Conservation (phyloP, 352 stramenopile species). For the Ophiocytium majus region DNA sequence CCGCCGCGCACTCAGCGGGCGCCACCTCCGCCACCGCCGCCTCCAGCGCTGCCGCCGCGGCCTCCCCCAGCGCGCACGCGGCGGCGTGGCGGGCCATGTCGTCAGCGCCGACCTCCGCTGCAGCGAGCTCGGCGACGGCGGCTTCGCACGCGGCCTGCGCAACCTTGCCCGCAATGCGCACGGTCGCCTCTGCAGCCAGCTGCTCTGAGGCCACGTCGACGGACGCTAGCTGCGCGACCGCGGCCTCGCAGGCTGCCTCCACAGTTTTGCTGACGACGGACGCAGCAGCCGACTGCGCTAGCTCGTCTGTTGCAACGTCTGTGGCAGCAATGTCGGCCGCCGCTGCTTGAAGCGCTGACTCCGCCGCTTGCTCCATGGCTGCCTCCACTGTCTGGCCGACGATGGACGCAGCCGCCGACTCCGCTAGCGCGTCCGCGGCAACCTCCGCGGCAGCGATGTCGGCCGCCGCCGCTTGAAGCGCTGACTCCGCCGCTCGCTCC, state of each 20-base stretch:
- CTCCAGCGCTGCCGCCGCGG: background rate
- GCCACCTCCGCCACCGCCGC: background rate
- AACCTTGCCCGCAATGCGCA: background rate
- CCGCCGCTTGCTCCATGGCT: background rate
- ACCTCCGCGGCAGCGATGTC: background rate
- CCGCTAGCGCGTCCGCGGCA: background rate
- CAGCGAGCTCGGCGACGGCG: background rate
- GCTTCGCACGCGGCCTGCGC: too few species aligned
- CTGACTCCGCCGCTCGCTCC: too few species aligned
- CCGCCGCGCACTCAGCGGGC: too few species aligned
- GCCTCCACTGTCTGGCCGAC: background rate
- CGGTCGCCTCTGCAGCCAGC: background rate
- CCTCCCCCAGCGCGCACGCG: background rate
- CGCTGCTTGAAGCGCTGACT: background rate
- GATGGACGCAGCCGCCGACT: background rate
- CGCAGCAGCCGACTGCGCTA: background rate
- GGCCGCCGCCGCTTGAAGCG: too few species aligned
- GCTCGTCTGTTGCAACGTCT: too few species aligned
- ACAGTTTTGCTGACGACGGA: background rate
- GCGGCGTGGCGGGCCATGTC: background rate
- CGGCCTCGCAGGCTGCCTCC: background rate
- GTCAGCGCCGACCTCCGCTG: too few species aligned
- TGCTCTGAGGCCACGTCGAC: background rate
- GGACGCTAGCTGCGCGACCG: background rate
- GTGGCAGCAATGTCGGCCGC: too few species aligned